Evolutionary conservation across 2,329 filamentous ascomycete species (phyloP).

Genomic region (Cryphonectria japonica): DNA sequence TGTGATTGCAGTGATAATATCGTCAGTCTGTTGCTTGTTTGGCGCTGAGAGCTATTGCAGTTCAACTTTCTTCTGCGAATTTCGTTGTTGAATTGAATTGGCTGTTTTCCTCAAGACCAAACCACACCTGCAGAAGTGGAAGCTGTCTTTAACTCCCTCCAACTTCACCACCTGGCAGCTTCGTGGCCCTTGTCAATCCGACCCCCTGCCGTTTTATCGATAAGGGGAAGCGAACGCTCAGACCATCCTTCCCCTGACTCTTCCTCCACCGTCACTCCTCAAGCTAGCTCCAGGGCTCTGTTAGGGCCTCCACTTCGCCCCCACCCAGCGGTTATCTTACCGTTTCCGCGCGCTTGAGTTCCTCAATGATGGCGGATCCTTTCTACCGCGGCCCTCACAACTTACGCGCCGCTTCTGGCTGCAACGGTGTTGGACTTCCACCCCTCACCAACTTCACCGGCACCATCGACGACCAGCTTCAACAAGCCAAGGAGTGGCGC

Average conservation of each 20-base stretch:
- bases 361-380: conserved; percentile 9
- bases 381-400: background rate
- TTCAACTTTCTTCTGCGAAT: background rate
- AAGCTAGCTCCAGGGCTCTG: background rate
- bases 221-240: background rate
- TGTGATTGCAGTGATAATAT: background rate
- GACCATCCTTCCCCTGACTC: background rate
- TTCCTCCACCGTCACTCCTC: background rate
- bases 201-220: background rate
- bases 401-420: conserved; percentile 4
- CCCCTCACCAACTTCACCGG: conserved; percentile 17
- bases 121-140: background rate
- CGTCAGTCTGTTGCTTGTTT: background rate
- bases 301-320: background rate
- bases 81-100: background rate
- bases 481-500: conserved; percentile 14
- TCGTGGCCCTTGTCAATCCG: conserved; percentile 6
- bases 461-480: conserved; percentile 18
- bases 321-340: background rate
- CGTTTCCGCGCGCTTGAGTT: background rate
- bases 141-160: conserved; percentile 1
- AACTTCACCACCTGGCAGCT: conserved; percentile 13
- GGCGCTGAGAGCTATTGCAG: background rate
- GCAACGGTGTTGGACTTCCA: conserved; percentile 11
- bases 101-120: background rate